A percentile compares a stretch with the other conserved stretches of the same genome.
Evolutionary conservation across 441 rosid genomes (phyloP).

Genomic region (Euphorbia schlechtendalii): DNA sequence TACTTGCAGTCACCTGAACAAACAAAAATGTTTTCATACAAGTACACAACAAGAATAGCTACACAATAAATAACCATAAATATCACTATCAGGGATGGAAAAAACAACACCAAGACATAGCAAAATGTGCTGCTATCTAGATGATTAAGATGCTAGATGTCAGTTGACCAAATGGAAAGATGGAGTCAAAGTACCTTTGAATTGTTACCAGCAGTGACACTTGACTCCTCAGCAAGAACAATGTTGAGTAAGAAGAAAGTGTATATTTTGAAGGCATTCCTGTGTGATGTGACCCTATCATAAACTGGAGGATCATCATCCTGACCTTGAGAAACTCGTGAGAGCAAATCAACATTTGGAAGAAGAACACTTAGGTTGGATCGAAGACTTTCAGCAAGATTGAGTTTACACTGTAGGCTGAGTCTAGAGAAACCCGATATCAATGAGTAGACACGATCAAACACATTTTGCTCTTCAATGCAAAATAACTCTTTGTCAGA

Average conservation of each 20-base stretch:
- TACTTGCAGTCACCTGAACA: constrained; percentile 46
- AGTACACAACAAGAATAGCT: not conserved
- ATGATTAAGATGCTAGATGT: not conserved
- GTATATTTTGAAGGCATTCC: constrained; percentile 88
- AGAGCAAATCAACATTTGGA: constrained; percentile 81
- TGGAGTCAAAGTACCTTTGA: constrained; percentile 42
- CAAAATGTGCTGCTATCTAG: not conserved
- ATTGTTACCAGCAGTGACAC: constrained; percentile 30
- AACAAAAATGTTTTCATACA: constrained; percentile 17
- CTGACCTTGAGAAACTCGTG: constrained; percentile 47
- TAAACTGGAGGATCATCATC: constrained; percentile 41
- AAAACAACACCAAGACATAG: not conserved
- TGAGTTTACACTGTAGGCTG: constrained; percentile 51
- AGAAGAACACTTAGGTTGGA: constrained; percentile 93
- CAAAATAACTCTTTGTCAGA: constrained; percentile 90
- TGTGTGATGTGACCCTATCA: constrained; percentile 59
- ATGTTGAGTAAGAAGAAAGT: constrained; percentile 74
- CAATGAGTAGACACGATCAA: constrained; percentile 79
- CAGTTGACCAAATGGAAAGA: not conserved
- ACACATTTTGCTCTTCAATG: constrained; percentile 80
- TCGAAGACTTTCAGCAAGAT: constrained; percentile 73
- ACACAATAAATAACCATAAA: not conserved
- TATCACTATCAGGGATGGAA: not conserved
- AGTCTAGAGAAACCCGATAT: constrained; percentile 48
- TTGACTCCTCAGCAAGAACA: constrained; percentile 55